Conservation (phyloP, 2,329 filamentous ascomycete species). For the Fusarium nanum region DNA sequence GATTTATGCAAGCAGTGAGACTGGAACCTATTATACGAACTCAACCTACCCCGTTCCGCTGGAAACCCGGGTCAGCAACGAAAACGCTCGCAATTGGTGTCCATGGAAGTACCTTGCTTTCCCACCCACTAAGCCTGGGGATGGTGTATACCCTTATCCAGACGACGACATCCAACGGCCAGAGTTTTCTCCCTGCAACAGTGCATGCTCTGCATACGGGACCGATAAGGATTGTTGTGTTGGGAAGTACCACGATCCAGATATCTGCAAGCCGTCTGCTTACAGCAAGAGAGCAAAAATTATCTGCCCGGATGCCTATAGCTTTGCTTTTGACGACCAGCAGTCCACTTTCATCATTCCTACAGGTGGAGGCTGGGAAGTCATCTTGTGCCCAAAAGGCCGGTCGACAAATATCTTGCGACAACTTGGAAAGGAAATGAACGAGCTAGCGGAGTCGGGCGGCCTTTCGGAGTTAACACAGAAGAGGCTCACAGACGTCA, state of each 20-base stretch:
- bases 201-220: constrained; percentile 78
- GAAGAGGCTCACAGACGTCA: constrained; percentile 49
- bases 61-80: constrained; percentile 68
- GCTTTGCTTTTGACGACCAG: constrained; percentile 74
- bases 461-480: constrained; percentile 51
- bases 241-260: constrained; percentile 72
- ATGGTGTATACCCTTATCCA: constrained; percentile 83
- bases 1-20: constrained; percentile 65
- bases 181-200: constrained; percentile 81
- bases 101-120: constrained; percentile 80
- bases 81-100: constrained; percentile 75
- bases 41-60: constrained; percentile 74
- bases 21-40: constrained; percentile 71
- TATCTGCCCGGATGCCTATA: constrained; percentile 87
- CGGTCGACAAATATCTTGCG: constrained; percentile 69
- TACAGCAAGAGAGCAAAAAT: constrained; percentile 78
- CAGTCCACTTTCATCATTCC: constrained; percentile 72
- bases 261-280: constrained; percentile 72
- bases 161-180: constrained; percentile 78
- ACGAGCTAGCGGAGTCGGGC: constrained; percentile 58
- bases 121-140: constrained; percentile 75
- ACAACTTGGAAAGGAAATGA: constrained; percentile 63
- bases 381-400: constrained; percentile 78
- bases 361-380: constrained; percentile 78
- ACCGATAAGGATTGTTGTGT: constrained; percentile 79